Conservation (phyloP, 805 yeast genomes). For the Alloascoidea africana region DNA sequence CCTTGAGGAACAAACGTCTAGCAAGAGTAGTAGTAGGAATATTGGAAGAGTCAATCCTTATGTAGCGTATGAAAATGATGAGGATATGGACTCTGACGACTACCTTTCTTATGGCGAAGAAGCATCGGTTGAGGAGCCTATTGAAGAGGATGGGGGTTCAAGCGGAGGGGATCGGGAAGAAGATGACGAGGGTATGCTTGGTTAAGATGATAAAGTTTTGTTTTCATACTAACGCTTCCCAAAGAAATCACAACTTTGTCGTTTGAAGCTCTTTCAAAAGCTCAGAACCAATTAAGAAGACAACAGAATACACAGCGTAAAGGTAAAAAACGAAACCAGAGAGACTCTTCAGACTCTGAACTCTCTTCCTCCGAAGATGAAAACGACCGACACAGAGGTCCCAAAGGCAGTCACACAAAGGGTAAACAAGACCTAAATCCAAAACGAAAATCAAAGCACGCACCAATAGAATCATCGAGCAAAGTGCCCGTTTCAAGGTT, state of each 20-base stretch:
- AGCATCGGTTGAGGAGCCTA: conserved; percentile 10
- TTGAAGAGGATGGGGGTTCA: conserved; percentile 20
- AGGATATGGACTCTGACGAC: conserved; percentile 14
- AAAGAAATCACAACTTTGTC: conserved; percentile 8
- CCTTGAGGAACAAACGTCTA: no score
- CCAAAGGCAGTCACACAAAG: conserved; percentile 5
- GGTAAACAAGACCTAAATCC: conserved; percentile 3
- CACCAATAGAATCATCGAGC: conserved; percentile 70
- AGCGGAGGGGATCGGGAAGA: conserved; percentile 4
- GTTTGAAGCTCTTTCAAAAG: conserved; percentile 14
- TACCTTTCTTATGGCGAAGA: conserved; percentile 15
- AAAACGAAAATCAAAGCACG: conserved; percentile 45
- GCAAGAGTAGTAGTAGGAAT: no score
- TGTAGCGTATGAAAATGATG: conserved; percentile 4
- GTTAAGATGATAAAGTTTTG: no score
- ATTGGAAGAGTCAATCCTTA: conserved; percentile 4
- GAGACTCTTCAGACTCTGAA: no score
- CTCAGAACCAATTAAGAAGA: conserved; percentile 10
- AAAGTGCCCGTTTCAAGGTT: conserved; percentile 55
- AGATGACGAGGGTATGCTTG: conserved; percentile 3
- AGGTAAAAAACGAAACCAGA: conserved; percentile 4
- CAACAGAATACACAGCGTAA: conserved; percentile 6
- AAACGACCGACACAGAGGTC: conserved; percentile 8
- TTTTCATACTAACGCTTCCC: no score
- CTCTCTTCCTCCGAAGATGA: conserved; percentile 15